Evolutionary conservation across 305 asterid genomes (phyloP).

Genomic region (Fraxinus velutina): DNA sequence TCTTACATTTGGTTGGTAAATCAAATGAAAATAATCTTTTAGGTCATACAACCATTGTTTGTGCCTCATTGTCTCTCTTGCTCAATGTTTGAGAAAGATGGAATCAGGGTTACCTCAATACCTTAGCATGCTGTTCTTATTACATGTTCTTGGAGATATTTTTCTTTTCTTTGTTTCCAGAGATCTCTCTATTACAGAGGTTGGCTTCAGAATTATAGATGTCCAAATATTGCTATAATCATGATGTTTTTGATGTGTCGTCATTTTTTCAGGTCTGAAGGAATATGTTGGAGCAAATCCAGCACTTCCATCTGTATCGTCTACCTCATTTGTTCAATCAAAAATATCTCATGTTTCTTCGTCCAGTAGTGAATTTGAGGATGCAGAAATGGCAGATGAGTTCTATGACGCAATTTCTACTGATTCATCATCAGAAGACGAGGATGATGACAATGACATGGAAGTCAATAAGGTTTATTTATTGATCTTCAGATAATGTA

Average conservation of each 20-base stretch:
- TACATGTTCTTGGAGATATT: background rate
- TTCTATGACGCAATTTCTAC: constrained; percentile 81
- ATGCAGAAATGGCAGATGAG: constrained; percentile 64
- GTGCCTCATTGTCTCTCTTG: background rate
- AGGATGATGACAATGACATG: constrained; percentile 50
- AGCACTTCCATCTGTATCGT: constrained; percentile 39
- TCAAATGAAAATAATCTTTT: background rate
- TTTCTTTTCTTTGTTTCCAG: background rate
- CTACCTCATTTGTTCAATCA: constrained; percentile 52
- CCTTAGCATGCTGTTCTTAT: background rate
- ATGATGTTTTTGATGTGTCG: constrained; percentile 18
- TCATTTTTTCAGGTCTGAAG: constrained; percentile 67
- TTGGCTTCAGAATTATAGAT: background rate
- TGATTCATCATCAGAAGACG: constrained; percentile 71
- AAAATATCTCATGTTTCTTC: constrained; percentile 52
- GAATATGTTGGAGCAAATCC: constrained; percentile 96
- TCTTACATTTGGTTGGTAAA: background rate
- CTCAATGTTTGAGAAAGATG: background rate
- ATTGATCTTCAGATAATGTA: background rate
- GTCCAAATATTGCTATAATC: background rate
- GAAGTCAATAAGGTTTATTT: constrained; percentile 40
- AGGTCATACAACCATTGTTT: background rate
- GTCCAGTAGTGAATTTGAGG: constrained; percentile 60
- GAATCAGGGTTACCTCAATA: background rate
- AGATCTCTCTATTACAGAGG: constrained; percentile 2